These are phyloP conservation scores for Microbotryomycetes sp. DNA, from an alignment of 1,284 basidiomycete species.

Conservation along the genomic window DNA sequence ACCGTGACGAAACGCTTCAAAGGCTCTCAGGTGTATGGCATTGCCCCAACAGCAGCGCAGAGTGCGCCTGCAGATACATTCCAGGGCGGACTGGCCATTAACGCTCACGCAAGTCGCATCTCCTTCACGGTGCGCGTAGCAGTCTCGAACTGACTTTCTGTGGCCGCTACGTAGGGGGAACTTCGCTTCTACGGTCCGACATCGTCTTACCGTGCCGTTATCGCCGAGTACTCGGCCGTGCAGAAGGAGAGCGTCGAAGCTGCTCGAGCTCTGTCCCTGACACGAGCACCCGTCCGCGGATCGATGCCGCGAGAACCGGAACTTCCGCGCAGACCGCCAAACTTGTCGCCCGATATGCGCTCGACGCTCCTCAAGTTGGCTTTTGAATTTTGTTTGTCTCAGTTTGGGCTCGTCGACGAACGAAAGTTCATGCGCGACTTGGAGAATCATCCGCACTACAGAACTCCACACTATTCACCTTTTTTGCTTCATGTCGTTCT, in stretches of 20 bases:
- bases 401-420: slow-evolving; percentile 21
- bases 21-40: background rate
- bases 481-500: slow-evolving; percentile 26
- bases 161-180: background rate
- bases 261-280: slow-evolving; percentile 8
- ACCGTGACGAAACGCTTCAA: background rate
- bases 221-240: background rate
- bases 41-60: background rate
- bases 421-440: slow-evolving; percentile 18
- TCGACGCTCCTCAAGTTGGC: slow-evolving; percentile 18
- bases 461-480: slow-evolving; percentile 18
- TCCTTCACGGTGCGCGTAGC: background rate
- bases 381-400: slow-evolving; percentile 26
- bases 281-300: slow-evolving; percentile 25
- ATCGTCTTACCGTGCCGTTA: slow-evolving; percentile 5
- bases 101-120: slow-evolving; percentile 17
- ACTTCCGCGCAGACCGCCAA: slow-evolving; percentile 21
- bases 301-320: slow-evolving; percentile 16
- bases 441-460: background rate
- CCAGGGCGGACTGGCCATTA: slow-evolving; percentile 25
- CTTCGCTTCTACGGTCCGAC: slow-evolving; percentile 9
- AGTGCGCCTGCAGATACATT: slow-evolving; percentile 12
- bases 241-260: background rate
- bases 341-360: slow-evolving; percentile 15
- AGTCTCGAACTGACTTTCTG: background rate